Evolutionary conservation across 345 rosid genomes (phyloP), one percentile per base, ranked within the genome.

Genomic region (Eucalyptus albens): DNA sequence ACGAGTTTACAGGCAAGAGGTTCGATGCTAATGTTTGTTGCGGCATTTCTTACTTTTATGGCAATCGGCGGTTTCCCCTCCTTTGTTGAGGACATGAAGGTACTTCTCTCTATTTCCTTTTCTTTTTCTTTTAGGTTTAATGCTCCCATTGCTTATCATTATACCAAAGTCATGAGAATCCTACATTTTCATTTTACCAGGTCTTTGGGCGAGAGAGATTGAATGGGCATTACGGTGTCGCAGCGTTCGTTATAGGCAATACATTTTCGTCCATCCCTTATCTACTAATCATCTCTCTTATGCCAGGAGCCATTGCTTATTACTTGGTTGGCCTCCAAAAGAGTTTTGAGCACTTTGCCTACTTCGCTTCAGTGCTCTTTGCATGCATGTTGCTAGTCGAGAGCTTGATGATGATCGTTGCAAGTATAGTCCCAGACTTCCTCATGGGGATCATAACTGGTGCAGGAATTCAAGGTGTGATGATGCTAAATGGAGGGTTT

Each of bases 41-140:
- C 95, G 27, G 60, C 95, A 27, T 95, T 95, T 91, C 87, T 94
- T 47, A 94, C 95, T 11, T 93, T 93, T 89, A 93, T 94, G 96
- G 87, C 94, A 40, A 92, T 93, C 16, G 94, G 95, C 21, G 96
- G 95, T 69, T 95, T 93, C 89, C 95, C 95, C 65, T 95, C 95
- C 55, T 95, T 95, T 88, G 94, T 94, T 11, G 95, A 95, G 80
- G 96, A 95, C 29, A 92, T 94, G 94, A 94, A 94, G 94, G 94
- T 94, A 83, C 5, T 56, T 50, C 40, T 16, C 45, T 45, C 9
- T 45, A 11, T 86, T 86, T 60, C 86, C 50, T 8, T 49, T 6
- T 22, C 37, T 19, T 44, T 44, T 44, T 82, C 27, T 17, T 7
- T 9, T 60, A 51, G 8, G 37, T 9, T 45, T 27, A 45, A 55